These are phyloP conservation scores for Alectoria sarmentosa DNA, from an alignment of 495 filamentous ascomycete genomes.

Conservation along the genomic window DNA sequence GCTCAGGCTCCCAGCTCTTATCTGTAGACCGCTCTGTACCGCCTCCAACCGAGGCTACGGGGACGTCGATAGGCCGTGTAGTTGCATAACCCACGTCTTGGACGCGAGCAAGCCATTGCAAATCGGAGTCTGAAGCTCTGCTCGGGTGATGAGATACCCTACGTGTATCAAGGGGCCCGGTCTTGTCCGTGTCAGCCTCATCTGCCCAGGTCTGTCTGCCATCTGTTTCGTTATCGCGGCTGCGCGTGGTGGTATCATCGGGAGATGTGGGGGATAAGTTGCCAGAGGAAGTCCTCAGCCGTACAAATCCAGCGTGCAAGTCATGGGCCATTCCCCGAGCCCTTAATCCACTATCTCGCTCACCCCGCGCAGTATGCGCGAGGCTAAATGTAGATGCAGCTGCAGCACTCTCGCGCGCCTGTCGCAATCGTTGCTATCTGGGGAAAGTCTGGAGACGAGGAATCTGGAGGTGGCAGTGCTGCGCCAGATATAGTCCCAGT, in stretches of 20 bases:
- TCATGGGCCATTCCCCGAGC: constrained; percentile 27
- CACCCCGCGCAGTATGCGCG: constrained; percentile 10
- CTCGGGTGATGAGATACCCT: constrained; percentile 14
- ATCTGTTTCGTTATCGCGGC: constrained; percentile 19
- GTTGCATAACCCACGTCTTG: constrained; percentile 17
- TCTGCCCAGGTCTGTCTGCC: neutral
- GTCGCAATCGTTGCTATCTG: constrained; percentile 8
- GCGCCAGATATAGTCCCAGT: neutral
- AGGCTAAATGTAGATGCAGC: constrained; percentile 13
- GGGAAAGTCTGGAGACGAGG: neutral
- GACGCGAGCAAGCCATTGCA: constrained; percentile 18
- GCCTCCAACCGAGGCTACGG: constrained; percentile 14
- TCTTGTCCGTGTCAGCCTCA: constrained; percentile 12
- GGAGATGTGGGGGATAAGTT: constrained; percentile 20
- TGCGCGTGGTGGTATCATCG: constrained; percentile 5
- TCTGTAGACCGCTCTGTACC: constrained; percentile 15
- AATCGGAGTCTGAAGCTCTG: constrained; percentile 19
- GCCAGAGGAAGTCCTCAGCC: constrained; percentile 8
- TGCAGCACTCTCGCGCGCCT: constrained; percentile 13
- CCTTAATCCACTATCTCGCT: constrained; percentile 11
- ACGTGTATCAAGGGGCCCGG: constrained; percentile 5
- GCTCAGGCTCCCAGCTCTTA: constrained; percentile 13
- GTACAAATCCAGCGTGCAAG: constrained; percentile 19
- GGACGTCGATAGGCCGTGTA: constrained; percentile 26
- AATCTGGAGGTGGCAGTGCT: constrained; percentile 5